Conservation (phyloP, 176 grass and related monocot species). For the Ensete glaucum region DNA sequence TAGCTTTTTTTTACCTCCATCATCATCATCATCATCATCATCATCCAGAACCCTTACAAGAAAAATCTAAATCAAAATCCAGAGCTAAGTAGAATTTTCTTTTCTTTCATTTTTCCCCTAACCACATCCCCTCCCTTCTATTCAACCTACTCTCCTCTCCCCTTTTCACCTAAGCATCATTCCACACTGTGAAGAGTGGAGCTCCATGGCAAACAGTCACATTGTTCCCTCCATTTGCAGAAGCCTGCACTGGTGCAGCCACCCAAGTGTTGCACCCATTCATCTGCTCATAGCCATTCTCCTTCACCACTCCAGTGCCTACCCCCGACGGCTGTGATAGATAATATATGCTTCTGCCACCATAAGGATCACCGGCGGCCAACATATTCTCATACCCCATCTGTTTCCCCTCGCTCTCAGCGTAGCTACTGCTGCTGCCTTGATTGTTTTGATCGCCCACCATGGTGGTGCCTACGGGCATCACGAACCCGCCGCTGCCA, state of each 20-base stretch:
- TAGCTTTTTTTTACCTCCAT: not conserved
- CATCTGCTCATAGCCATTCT: conserved; percentile 24
- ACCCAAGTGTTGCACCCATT: conserved; percentile 30
- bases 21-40: not conserved
- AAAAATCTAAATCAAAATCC: not conserved
- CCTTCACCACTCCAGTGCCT: conserved; percentile 4
- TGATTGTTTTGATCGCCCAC: conserved; percentile 34
- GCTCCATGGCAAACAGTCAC: conserved; percentile 47
- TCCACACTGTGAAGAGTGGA: conserved; percentile 42
- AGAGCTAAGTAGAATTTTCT: conserved; percentile 12
- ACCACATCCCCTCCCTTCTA: not conserved
- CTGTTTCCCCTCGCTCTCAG: conserved; percentile 1
- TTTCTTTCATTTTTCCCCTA: not conserved
- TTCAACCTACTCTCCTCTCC: not conserved
- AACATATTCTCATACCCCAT: conserved; percentile 9
- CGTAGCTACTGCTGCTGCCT: conserved; percentile 13
- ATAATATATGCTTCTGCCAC: conserved; percentile 19
- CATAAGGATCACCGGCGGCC: conserved; percentile 17
- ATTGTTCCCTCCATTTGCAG: conserved; percentile 18
- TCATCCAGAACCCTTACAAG: too few species aligned
- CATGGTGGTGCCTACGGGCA: conserved; percentile 33
- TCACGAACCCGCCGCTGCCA: conserved; percentile 18
- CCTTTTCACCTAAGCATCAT: conserved; percentile 27
- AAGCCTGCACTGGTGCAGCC: conserved; percentile 16
- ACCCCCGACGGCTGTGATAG: conserved; percentile 16